These are phyloP conservation scores for Termitomyces sp. DNA, from an alignment of 768 basidiomycete species.

Conservation along the genomic window DNA sequence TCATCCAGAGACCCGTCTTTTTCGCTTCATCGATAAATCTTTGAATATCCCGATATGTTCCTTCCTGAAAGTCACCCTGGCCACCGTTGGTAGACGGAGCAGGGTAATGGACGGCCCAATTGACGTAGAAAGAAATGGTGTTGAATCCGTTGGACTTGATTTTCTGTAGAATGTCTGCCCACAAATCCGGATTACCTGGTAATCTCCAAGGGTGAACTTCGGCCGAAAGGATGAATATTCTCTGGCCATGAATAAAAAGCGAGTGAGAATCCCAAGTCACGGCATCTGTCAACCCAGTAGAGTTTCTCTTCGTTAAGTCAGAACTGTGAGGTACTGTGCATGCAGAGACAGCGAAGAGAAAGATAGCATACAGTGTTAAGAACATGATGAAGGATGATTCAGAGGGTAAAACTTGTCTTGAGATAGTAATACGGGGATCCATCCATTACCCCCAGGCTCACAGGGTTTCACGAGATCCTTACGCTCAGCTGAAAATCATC, in stretches of 20 bases:
- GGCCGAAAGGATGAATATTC: constrained; percentile 53
- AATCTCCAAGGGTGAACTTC: constrained; percentile 60
- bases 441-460: neutral
- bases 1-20: constrained; percentile 49
- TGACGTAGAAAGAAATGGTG: constrained; percentile 53
- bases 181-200: constrained; percentile 44
- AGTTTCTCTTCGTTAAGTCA: constrained; percentile 19
- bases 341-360: constrained; percentile 9
- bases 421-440: neutral
- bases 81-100: constrained; percentile 36
- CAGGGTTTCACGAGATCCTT: neutral
- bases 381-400: constrained; percentile 5
- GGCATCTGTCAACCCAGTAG: constrained; percentile 39
- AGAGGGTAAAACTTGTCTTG: neutral
- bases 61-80: constrained; percentile 40
- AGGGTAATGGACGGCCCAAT: constrained; percentile 54
- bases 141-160: constrained; percentile 59
- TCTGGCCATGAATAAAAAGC: constrained; percentile 50
- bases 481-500: neutral
- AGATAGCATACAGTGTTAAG: constrained; percentile 3
- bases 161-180: constrained; percentile 59
- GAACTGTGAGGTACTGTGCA: constrained; percentile 2
- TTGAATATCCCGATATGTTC: constrained; percentile 48
- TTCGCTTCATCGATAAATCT: constrained; percentile 46
- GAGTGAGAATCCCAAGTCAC: constrained; percentile 61